phyloP scores from a whole-genome alignment of 2,329 filamentous ascomycete genomes.

The Microdochium nivale region DNA sequence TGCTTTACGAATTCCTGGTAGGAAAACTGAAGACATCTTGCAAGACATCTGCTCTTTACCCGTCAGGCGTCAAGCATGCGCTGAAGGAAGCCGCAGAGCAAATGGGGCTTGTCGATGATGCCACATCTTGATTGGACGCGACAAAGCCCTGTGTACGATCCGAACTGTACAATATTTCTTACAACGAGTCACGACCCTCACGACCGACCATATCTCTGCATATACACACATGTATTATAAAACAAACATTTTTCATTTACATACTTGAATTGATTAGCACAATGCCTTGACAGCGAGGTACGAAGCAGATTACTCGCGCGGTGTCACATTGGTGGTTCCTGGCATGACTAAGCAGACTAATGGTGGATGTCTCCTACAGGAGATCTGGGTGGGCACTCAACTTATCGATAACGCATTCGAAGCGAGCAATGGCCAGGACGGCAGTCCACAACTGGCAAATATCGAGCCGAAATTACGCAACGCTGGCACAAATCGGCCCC shows the following conservation, averaged over 20 bases:
- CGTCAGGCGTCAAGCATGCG: background rate
- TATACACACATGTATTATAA: background rate
- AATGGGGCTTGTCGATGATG: background rate
- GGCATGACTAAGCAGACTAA: too few species aligned
- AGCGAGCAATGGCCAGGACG: background rate
- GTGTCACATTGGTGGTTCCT: too few species aligned
- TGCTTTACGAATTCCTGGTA: constrained; percentile 34
- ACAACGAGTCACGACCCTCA: background rate
- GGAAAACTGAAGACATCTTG: constrained; percentile 20
- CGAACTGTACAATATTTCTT: background rate
- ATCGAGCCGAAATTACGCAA: background rate
- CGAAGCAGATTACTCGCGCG: too few species aligned
- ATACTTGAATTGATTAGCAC: background rate
- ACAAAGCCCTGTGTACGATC: background rate
- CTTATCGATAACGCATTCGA: background rate
- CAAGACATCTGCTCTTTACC: background rate
- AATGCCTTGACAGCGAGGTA: too few species aligned
- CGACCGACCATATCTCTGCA: background rate
- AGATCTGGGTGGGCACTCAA: background rate
- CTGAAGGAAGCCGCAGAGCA: background rate
- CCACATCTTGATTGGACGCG: background rate
- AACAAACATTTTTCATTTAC: too few species aligned
- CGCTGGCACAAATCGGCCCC: background rate
- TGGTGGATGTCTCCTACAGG: too few species aligned
- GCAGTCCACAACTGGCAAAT: background rate